A percentile compares a stretch with the other conserved stretches of the same genome.
Conservation (phyloP, 257 asterid species). For the Leptodermis oblonga region DNA sequence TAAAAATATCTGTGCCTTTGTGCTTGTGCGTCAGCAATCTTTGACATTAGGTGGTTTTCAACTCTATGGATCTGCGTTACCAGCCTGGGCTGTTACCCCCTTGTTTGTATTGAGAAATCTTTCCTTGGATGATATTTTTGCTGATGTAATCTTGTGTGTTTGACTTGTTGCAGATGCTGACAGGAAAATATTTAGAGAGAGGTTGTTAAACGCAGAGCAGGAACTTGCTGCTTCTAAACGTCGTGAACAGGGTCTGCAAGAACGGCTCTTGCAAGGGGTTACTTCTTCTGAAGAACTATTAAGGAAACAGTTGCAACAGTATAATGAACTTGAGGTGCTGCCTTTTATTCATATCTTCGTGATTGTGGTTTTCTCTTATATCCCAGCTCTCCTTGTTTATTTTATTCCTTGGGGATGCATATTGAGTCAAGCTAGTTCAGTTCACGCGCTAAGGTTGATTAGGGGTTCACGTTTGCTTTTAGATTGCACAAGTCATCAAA, state of each 20-base stretch:
- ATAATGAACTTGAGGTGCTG: conserved; percentile 83
- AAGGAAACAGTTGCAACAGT: conserved; percentile 64
- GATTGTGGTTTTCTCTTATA: conserved; percentile 1
- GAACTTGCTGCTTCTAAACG: conserved; percentile 94
- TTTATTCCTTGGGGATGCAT: not conserved
- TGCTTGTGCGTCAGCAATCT: not conserved
- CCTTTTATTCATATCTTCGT: conserved; percentile 13
- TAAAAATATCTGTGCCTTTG: not conserved
- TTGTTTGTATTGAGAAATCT: not conserved
- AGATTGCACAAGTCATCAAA: not conserved
- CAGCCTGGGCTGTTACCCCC: not conserved
- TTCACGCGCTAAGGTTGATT: conserved; percentile 1
- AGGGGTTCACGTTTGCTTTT: conserved; percentile 5
- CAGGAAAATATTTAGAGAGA: conserved; percentile 61
- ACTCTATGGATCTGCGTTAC: not conserved
- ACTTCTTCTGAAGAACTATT: conserved; percentile 75
- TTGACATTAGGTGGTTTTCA: not conserved
- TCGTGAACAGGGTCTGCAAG: conserved; percentile 73
- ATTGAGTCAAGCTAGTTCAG: not conserved
- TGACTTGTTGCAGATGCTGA: conserved; percentile 60
- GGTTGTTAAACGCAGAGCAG: conserved; percentile 69
- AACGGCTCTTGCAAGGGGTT: conserved; percentile 69
- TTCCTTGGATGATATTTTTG: not conserved
- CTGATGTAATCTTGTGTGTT: conserved; percentile 23
- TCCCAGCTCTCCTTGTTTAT: not conserved